Evolutionary conservation across 345 rosid genomes (phyloP).

Genomic region (Eutrema heterophyllum): DNA sequence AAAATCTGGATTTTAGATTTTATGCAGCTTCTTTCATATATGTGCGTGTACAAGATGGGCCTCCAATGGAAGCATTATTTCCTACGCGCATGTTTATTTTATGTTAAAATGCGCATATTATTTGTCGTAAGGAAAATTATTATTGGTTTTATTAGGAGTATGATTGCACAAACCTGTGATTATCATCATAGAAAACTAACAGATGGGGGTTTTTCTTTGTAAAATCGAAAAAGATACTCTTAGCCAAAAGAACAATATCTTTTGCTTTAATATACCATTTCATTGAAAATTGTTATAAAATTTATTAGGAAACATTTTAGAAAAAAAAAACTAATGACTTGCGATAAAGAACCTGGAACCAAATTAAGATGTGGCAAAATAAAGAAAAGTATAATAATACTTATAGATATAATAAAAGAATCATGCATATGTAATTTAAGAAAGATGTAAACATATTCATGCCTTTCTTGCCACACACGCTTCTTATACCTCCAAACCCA

Average conservation of each 20-base stretch:
- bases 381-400: conserved; percentile 4
- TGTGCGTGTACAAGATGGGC: not conserved
- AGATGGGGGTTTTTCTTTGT: not conserved
- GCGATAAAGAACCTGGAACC: conserved; percentile 2
- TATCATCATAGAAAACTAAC: not conserved
- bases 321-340: not conserved
- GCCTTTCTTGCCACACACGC: conserved; percentile 39
- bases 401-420: not conserved
- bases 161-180: not conserved
- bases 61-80: not conserved
- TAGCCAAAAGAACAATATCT: not conserved
- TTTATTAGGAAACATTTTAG: not conserved
- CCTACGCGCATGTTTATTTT: not conserved
- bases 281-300: not conserved
- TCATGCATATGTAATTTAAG: conserved; percentile 29
- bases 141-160: not conserved
- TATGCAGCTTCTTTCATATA: not conserved
- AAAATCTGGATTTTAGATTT: not conserved
- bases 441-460: conserved; percentile 25
- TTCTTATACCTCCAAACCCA: conserved; percentile 33
- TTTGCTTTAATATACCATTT: not conserved
- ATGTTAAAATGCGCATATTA: too few relatives aligned
- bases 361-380: not conserved
- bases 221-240: not conserved
- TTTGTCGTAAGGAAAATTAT: too few relatives aligned